Base-by-base conservation (phyloP, 2,329 filamentous ascomycete species). In the Aschersonia sp. region DNA sequence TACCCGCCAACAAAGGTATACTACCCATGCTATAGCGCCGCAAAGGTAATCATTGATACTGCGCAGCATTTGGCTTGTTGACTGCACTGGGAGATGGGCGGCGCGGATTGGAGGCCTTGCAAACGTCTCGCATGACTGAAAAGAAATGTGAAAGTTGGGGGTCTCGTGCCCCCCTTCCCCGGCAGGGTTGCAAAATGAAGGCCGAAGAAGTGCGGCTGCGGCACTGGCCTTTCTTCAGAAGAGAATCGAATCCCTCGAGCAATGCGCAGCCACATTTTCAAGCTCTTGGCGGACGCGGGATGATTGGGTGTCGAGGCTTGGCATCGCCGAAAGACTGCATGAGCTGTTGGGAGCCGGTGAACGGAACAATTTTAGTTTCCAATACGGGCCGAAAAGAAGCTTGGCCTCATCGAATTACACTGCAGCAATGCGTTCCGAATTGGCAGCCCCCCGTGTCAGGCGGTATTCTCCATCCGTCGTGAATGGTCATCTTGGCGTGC, bases 301-400 rank as follows among this genome's bases (percentile, higher is more conserved):
- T 2, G 35, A 12, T 12, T 38, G 35, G 35, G 35, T 12, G 35
- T 38, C 12, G 7, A 12, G 35, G 35, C 35, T 12, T 7, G 2
- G 12, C 7, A 12, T 38, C 35, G 35, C 35, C 35, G 35, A 38
- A 7, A 38, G 35, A 38, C 35, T 38, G 35, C 35, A 38, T 38
- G 7, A 7, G 35, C 35, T 38, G 35, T 3, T 20, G 20, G 20
- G 20, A 20, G 32, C 29, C 9, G 5, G 9, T 44, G 43, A 10
- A 9, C 5, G 10, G 12, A 43, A 40, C 31, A 31, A 46, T 47
- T 46, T 46, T 48, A 50, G 50, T 52, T 47, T 42, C n/a, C 20
- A 20, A 43, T 46, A 45, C 42, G 47, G 35, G 35, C 35, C 35
- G 35, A 38, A 38, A 9, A 12, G 35, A 38, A 12, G 12, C 35